Conservation (phyloP, 768 basidiomycete species). For the Mycena leptocephala region DNA sequence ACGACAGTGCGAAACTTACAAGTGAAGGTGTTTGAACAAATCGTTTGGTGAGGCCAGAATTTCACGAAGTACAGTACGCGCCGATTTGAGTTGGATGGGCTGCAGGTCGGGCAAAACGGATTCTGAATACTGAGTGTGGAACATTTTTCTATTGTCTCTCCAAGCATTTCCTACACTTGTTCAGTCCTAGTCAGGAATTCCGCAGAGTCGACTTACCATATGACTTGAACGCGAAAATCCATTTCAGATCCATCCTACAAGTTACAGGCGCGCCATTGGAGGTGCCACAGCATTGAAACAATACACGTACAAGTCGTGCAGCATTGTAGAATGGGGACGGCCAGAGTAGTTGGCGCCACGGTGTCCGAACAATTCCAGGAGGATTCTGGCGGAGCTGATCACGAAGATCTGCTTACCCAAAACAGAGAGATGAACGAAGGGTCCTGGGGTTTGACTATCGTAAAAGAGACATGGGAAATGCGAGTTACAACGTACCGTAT, state of each 20-base stretch:
- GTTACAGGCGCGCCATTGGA: not conserved
- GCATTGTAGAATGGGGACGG: not conserved
- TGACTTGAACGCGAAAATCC: slow-evolving; percentile 10
- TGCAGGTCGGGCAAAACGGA: not conserved
- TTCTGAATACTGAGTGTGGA: slow-evolving; percentile 8
- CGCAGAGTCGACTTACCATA: not conserved
- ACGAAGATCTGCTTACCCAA: slow-evolving; percentile 1
- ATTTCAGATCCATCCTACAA: slow-evolving; percentile 4
- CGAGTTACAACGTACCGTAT: not conserved
- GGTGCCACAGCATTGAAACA: not conserved
- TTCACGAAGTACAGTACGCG: not conserved
- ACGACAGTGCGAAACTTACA: not conserved
- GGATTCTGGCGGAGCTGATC: slow-evolving; percentile 1
- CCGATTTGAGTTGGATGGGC: slow-evolving; percentile 2
- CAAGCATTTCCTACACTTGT: not conserved
- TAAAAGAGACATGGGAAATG: not conserved
- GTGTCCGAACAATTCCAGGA: not conserved
- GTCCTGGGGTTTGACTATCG: not conserved
- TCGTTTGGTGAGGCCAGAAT: not conserved
- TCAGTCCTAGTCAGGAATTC: not conserved
- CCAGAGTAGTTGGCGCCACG: slow-evolving; percentile 10
- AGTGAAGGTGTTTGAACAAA: not conserved
- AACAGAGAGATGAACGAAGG: not conserved
- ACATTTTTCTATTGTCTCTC: not conserved
- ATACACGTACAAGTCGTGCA: not conserved